Base-by-base conservation (phyloP, 768 basidiomycete species). In the Pholiota microspora region DNA sequence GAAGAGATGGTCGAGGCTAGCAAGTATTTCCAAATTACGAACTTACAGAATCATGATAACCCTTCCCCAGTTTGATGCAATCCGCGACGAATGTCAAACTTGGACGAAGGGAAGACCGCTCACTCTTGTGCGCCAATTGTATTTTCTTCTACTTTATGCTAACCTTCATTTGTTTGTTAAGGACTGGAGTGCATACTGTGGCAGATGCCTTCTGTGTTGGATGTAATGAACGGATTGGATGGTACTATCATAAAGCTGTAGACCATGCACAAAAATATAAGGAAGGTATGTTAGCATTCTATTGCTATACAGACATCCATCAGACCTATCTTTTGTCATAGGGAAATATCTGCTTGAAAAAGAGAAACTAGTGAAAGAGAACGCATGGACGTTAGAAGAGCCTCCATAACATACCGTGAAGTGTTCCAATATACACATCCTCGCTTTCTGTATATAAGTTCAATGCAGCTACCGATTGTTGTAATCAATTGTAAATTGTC, bases 181-280 rank as follows among this genome's bases (percentile, higher is more conserved):
- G 89, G 53, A 92, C 90, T 6, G 90, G 90, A 4, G 80, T 88
- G 3, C 89, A 92, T 59, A 85, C 85, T 1, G 91, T 93, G 6
- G 86, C 89, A 10, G 91, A 93, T 64, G 81, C 85, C 1, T 92
- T 82, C 65, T 93, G 91, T 63, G 49, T 88, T 28, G 89, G 88
- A 0, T 93, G 91, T 69, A 84, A 86, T 53, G 88, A 88, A 13
- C 78, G 88, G 31, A 54, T 92, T 3, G 90, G 91, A 0, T 93
- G 91, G 90, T 90, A 77, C 64, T 93, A 93, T 61, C 83, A 89
- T 67, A 88, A 86, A 64, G 89, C 91, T 10, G 79, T 85, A 0
- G 88, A 92, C 59, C 72, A 74, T 34, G 77, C 81, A 2, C 91
- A 93, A 79, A 91, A 87, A 65, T 92, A 93, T 65, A 93, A 92